Percentiles rank a stretch among this genome's conserved stretches.
Evolutionary conservation across 768 basidiomycete species (phyloP).

Genomic region (Tricholoma bakamatsutake): DNA sequence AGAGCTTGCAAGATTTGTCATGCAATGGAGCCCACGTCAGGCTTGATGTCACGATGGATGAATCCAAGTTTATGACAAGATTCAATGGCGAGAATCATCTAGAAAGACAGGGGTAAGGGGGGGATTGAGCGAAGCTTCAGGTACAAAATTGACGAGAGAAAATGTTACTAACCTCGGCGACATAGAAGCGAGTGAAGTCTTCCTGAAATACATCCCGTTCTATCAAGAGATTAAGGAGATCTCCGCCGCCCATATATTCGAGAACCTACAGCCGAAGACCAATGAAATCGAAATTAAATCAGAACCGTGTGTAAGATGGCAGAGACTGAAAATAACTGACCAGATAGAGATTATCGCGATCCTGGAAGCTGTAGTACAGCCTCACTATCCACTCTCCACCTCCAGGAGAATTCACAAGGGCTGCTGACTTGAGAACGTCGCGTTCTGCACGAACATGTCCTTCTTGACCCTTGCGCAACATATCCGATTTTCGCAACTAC

Average conservation of each 20-base stretch:
- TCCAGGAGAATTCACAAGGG: conserved; percentile 66
- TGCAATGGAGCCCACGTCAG: conserved; percentile 56
- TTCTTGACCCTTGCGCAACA: conserved; percentile 95
- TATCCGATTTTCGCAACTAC: conserved; percentile 82
- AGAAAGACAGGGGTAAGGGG: conserved; percentile 1
- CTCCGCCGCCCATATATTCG: conserved; percentile 95
- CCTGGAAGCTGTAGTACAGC: conserved; percentile 91
- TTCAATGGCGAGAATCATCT: conserved; percentile 95
- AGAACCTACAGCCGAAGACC: conserved; percentile 54
- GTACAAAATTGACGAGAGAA: conserved; percentile 11
- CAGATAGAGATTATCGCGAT: conserved; percentile 91
- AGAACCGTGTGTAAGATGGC: conserved; percentile 6
- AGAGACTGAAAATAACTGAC: conserved; percentile 46
- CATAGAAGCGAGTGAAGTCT: conserved; percentile 88
- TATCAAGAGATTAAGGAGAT: conserved; percentile 92
- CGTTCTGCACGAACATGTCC: conserved; percentile 96
- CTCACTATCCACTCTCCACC: conserved; percentile 92
- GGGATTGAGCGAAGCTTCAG: conserved; percentile 14
- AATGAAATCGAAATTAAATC: conserved; percentile 46
- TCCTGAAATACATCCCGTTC: conserved; percentile 89
- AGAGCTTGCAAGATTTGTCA: conserved; percentile 9
- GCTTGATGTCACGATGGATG: conserved; percentile 97
- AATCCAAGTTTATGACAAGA: conserved; percentile 92
- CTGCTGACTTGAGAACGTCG: conserved; percentile 88
- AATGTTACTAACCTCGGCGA: conserved; percentile 70